Evolutionary conservation across 495 filamentous ascomycete genomes (phyloP).

Genomic region (Hypoxylon fuscum): DNA sequence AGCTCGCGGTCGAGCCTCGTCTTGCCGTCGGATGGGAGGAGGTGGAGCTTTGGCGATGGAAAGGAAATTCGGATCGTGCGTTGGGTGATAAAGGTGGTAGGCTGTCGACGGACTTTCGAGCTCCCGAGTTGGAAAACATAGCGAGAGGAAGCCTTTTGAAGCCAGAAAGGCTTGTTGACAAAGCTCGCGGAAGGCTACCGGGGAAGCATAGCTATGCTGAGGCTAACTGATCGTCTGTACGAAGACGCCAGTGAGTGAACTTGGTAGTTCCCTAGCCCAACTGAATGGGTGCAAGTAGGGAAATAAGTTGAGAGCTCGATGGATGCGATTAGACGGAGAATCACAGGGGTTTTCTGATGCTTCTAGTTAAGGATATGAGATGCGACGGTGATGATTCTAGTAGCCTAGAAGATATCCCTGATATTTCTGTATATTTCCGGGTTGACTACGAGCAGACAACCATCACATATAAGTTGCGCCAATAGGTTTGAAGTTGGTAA

Average conservation of each 20-base stretch:
- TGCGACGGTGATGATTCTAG: conserved; percentile 1
- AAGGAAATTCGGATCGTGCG: conserved; percentile 68
- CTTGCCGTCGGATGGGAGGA: conserved; percentile 48
- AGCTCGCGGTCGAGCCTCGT: conserved; percentile 87
- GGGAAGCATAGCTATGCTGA: conserved; percentile 45
- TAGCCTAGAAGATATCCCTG: background rate
- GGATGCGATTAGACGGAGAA: no score
- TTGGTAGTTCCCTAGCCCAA: conserved; percentile 23
- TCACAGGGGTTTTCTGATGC: no score
- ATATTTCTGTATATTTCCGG: background rate
- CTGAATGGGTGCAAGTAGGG: conserved; percentile 7
- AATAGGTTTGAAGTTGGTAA: no score
- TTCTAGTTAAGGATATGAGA: background rate
- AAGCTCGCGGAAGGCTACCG: conserved; percentile 45
- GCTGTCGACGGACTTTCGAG: conserved; percentile 77
- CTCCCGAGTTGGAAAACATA: conserved; percentile 71
- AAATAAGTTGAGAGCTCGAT: conserved; percentile 7
- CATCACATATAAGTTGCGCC: background rate
- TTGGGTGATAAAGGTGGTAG: conserved; percentile 62
- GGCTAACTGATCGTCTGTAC: conserved; percentile 18
- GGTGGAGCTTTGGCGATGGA: conserved; percentile 54
- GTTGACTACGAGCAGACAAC: background rate
- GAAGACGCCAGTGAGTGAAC: conserved; percentile 22
- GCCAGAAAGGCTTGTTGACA: conserved; percentile 40
- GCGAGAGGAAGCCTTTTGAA: conserved; percentile 44